A percentile compares a stretch with the other conserved stretches of the same genome.
These are phyloP conservation scores for Wickerhamomyces subpelliculosus DNA, from an alignment of 805 yeast genomes.

Conservation along the genomic window DNA sequence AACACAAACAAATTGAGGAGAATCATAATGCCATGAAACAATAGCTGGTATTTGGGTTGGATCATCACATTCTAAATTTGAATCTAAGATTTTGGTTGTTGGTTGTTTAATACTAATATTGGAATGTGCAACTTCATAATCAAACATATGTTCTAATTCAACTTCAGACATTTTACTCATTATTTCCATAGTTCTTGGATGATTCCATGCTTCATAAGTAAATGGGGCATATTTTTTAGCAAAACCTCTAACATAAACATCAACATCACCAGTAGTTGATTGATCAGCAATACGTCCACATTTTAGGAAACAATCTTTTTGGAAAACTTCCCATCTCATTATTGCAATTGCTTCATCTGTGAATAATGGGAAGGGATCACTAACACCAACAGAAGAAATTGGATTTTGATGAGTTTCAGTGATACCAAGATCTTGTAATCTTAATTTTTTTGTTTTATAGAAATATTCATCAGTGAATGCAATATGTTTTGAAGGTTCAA, in stretches of 20 bases:
- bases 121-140: slow-evolving; percentile 48
- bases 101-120: slow-evolving; percentile 38
- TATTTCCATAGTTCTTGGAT: slow-evolving; percentile 48
- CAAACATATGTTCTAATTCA: slow-evolving; percentile 22
- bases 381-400: slow-evolving; percentile 48
- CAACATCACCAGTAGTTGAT: slow-evolving; percentile 42
- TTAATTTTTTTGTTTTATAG: slow-evolving; percentile 29
- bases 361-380: slow-evolving; percentile 55
- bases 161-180: slow-evolving; percentile 46
- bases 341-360: slow-evolving; percentile 53
- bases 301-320: slow-evolving; percentile 36
- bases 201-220: slow-evolving; percentile 50
- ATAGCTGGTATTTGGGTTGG: slow-evolving; percentile 25
- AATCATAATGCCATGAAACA: slow-evolving; percentile 52
- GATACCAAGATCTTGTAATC: slow-evolving; percentile 45
- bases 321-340: slow-evolving; percentile 49
- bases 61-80: too few relatives aligned
- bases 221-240: slow-evolving; percentile 41
- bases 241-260: slow-evolving; percentile 44
- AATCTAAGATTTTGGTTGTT: slow-evolving; percentile 4
- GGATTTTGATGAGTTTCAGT: slow-evolving; percentile 31
- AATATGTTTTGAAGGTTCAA: slow-evolving; percentile 33
- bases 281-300: slow-evolving; percentile 35
- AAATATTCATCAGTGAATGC: slow-evolving; percentile 31
- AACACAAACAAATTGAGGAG: slow-evolving; percentile 55